Base-by-base conservation (phyloP, 495 filamentous ascomycete genomes). In the Aspergillus mulundensis region DNA sequence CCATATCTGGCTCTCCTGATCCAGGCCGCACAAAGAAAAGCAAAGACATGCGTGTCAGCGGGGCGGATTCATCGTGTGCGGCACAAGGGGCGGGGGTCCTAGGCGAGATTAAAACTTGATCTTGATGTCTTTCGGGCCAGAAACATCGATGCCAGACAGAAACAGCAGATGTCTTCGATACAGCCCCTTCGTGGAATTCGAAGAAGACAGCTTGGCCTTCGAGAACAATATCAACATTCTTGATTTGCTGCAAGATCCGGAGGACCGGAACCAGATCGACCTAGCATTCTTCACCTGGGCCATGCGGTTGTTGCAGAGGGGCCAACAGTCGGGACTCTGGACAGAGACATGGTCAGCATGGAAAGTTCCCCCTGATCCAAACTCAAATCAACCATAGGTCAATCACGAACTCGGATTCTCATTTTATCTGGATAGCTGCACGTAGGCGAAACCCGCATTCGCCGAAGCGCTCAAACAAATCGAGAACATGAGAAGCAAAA, bases 111-210 rank as follows among this genome's bases (percentile, higher is more conserved):
- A 34, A 32, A 34, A 52, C n/a, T 39, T 23, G 36, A 18, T 14
- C 25, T 44, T 40, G 57, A 48, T 49, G 51, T 8, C 57, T 59
- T n/a, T 44, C 51, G 42, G 47, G 18, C 40, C 11, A 24, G 43
- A 44, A 24, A 34, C 14, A 10, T n/a, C 7, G 28, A 23, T 15
- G 30, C 3, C 2, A 15, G 19, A 3, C 46, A 21, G 16, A 50
- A 36, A 21, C n/a, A 36, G 18, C 5, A 32, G 44, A 12, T 49
- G 3, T 49, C 14, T 6, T n/a, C 40, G 53, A 41, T 21, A 32
- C 30, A 48, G 32, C 43, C 53, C 19, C 14, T 11, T 15, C 1
- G 23, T 24, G 40, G 51, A 54, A 45, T 36, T 36, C 5, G 14
- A 19, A 7, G 11, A 50, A 7, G 18, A 40, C 38, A 40, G 16